Base-by-base conservation (phyloP, 441 rosid genomes). In the Mallotus repandus region DNA sequence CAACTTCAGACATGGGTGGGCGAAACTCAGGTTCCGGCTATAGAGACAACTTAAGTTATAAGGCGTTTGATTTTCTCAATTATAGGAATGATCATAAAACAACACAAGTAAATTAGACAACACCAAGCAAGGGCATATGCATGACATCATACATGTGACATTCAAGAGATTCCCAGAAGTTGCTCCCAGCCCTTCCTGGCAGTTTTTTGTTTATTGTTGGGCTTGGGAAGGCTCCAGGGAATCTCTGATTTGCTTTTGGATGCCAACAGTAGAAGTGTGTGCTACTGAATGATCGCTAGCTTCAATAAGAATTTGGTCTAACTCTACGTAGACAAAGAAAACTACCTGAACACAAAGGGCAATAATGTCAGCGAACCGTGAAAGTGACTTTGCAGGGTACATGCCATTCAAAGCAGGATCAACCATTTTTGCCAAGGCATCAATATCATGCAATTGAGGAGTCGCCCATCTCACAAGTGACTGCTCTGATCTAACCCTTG, bases 1-100 rank as follows among this genome's bases (percentile, higher is more conserved):
- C 99, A 19, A 90, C 99, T 81, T 95, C 99, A 0, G 99, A 95
- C 98, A 95, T 95, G 3, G 99, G 99, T 19, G 99, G 98, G 65
- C 99, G 85, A 74, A 94, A 94, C 87, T 94, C 98, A 0, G 99
- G 99, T 49, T 93, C 99, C 60, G 95, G 98, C 99, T 95, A 73
- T 73, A 74, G 8, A 22, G 15, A 64, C 48, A 60, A 21, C 43
- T 67, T 22, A 32, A 59, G 46, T 56, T 22, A 25, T 5, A 41
- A 63, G 59, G 41, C 52, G 54, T 15, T 48, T 62, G 13, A 16
- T 35, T 38, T 38, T 35, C 29, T 57, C 59, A 58, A 35, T 9
- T 7, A 25, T 12, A 7, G 9, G 11, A 54, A 21, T 10, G 7
- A 7, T 9, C 2, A 68, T 13, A 14, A 45, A 55, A 63, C 43